Evolutionary conservation across 768 basidiomycete species (phyloP), one percentile per base, ranked within the genome.

Genomic region (Trametes gibbosa): DNA sequence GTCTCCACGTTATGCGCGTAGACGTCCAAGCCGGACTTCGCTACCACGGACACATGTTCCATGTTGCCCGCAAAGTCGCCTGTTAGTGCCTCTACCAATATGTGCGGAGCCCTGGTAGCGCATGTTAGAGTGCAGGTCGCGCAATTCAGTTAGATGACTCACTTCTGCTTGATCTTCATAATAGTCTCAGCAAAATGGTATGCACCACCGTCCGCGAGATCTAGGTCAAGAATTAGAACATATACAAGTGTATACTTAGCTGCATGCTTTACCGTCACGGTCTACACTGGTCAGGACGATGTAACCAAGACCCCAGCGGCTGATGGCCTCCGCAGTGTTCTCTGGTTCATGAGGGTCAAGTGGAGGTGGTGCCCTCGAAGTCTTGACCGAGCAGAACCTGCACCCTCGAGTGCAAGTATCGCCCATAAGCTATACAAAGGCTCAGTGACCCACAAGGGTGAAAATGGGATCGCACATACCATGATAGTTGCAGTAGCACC

Each of bases 1-100:
- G 97, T 98, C 75, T 99, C 97, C 47, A 98, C 76, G 71, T 99
- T 98, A 75, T 99, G 97, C 1, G 97, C 97, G 68, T 95, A 99
- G 13, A 99, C 97, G 69, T 98, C 97, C 17, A 99, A 78, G 3
- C 97, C 97, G 0, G 95, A 97, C 59, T 84, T 84, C 2, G 97
- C 97, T 24, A 99, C 92, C 10, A 85, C 64, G 1, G 87, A 82
- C 25, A 97, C 90, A 50, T 87, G 83, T 10, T 86, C 80, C 47
- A 90, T 70, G 43, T 81, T 81, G 17, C 93, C 95, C 17, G 84
- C 84, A 73, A 98, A 98, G 73, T 99, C 97, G 14, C 92, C 92
- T 1, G 96, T 97, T 43, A 99, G 78, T 3, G 96, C 96, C 76
- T 99, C 97, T 10, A 99, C 93, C 8, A 98, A 85, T 63, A 96